Evolutionary conservation across 805 yeast species (phyloP).

Genomic region (Starmerella sp.): DNA sequence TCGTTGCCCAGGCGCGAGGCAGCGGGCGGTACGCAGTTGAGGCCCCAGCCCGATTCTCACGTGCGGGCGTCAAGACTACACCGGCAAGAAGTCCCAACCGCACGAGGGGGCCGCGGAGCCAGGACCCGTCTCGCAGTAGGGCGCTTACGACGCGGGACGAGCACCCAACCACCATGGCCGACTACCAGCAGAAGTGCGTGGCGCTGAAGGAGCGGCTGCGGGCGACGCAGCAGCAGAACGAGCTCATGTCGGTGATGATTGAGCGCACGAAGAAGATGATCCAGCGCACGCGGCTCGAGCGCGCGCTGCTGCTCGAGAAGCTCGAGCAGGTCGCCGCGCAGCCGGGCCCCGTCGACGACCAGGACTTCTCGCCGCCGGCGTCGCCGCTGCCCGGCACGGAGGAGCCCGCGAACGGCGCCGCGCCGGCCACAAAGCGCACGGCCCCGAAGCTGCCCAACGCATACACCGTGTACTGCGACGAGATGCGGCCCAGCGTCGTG

Average conservation of each 20-base stretch:
- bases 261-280: slow-evolving; percentile 66
- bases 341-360: slow-evolving; percentile 6
- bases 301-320: slow-evolving; percentile 66
- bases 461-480: slow-evolving; percentile 74
- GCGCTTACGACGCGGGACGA: background rate
- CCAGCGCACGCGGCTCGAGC: slow-evolving; percentile 70
- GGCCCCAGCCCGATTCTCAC: background rate
- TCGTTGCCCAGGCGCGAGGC: too few species aligned
- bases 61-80: background rate
- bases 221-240: slow-evolving; percentile 69
- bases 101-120: background rate
- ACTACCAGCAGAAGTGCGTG: slow-evolving; percentile 50
- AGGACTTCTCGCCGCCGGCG: slow-evolving; percentile 13
- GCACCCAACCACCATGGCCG: background rate
- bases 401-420: background rate
- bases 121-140: background rate
- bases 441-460: slow-evolving; percentile 41
- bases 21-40: too few species aligned
- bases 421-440: background rate
- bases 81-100: slow-evolving; percentile 1
- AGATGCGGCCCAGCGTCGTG: slow-evolving; percentile 64
- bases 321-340: slow-evolving; percentile 38
- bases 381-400: slow-evolving; percentile 8
- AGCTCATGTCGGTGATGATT: slow-evolving; percentile 61
- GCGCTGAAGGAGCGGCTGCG: slow-evolving; percentile 58